phyloP scores from a whole-genome alignment of 257 asterid species.

The Przewalskia tangutica region DNA sequence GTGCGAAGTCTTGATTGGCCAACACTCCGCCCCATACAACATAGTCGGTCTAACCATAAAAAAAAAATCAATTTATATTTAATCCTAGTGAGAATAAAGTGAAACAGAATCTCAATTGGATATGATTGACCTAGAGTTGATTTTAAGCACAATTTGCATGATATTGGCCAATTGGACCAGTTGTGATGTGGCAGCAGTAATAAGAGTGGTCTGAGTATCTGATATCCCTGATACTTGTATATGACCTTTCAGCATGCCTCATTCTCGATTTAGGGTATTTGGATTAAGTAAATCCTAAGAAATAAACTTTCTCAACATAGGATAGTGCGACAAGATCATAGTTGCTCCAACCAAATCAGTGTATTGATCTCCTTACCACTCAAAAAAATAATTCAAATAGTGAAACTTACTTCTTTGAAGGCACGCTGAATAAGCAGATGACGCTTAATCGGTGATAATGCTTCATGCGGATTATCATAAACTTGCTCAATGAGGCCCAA shows the following conservation, averaged over 20 bases:
- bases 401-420: conserved; percentile 78
- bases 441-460: conserved; percentile 90
- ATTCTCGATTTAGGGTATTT: not conserved
- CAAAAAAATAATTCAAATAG: not conserved
- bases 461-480: conserved; percentile 97
- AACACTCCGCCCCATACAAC: too few relatives aligned
- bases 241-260: not conserved
- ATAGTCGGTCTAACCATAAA: too few relatives aligned
- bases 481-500: conserved; percentile 97
- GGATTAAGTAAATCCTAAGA: not conserved
- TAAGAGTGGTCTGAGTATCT: not conserved
- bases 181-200: not conserved
- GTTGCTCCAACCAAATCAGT: not conserved
- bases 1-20: too few relatives aligned
- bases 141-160: not conserved
- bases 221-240: not conserved
- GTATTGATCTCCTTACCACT: not conserved
- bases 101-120: not conserved
- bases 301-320: not conserved
- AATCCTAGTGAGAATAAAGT: not conserved
- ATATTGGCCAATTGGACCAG: not conserved
- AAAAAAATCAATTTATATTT: not conserved
- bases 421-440: conserved; percentile 98
- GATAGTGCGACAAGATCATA: not conserved
- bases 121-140: not conserved